Evolutionary conservation across 208 protist genomes (phyloP), one percentile per base, ranked within the genome.

Genomic region (Trypanosoma brucei): DNA sequence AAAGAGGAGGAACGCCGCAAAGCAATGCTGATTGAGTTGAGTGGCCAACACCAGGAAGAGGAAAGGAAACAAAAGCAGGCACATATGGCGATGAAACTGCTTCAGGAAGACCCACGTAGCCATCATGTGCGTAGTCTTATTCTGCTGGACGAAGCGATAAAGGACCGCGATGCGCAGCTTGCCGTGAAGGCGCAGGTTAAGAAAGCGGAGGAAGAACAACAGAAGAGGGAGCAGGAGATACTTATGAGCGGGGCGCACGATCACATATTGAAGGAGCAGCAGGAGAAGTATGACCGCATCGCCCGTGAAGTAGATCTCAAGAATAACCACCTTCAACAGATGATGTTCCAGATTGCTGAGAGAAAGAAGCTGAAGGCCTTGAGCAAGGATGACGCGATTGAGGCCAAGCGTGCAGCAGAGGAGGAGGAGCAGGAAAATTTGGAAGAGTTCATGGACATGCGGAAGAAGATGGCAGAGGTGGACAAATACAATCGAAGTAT

Each of bases 71-170:
- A 75, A 37, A 35, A 63, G 13, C 58, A 84, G 35, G 84, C 86
- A 14, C 59, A 72, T 48, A 49, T 76, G 42, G 78, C 81, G 46
- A 62, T 90, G 34, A 65, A 79, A 53, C 38, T 72, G 11, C 57
- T 92, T 31, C 69, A 84, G 53, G 89, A 92, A 7, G 89, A 95
- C 65, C 80, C 88, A 34, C 83, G 88, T 22, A 79, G 76, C 2
- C 76, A 83, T 22, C 84, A 87, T 58, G 74, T 84, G 39, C 78
- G 78, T 48, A 83, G 79, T 39, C 56, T 84, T 63, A 22, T 69
- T 48, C 34, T 90, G 70, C 77, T 92, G 13, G 59, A 92, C 56
- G 79, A 85, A 5, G 70, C 83, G 7, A 60, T 91, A 7, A 81
- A 84, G 58, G 79, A 58, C 40, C 77, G 85, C n/a, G 83, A 83